These are phyloP conservation scores for Lepidium didymum DNA, from an alignment of 345 rosid genomes.

Conservation along the genomic window DNA sequence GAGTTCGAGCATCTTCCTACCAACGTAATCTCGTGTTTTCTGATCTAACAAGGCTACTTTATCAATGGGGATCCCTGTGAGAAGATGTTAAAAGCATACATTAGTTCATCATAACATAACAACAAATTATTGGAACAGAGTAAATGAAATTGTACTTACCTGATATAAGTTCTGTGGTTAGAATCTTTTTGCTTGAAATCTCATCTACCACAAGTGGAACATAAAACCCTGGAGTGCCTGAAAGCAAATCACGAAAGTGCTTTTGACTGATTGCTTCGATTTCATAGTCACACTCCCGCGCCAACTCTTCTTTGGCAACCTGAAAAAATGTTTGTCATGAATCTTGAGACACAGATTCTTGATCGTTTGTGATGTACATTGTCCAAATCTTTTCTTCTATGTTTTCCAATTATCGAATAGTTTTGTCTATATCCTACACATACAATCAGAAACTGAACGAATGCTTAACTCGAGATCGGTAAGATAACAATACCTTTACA, in stretches of 20 bases:
- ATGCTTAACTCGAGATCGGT: background rate
- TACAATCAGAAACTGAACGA: background rate
- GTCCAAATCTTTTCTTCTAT: background rate
- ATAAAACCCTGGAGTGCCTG: slow-evolving; percentile 50
- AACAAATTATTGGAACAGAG: background rate
- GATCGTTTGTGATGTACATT: background rate
- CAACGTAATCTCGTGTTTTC: slow-evolving; percentile 72
- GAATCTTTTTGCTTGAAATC: slow-evolving; percentile 69
- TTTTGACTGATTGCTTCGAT: slow-evolving; percentile 86
- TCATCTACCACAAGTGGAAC: slow-evolving; percentile 78
- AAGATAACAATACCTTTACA: slow-evolving; percentile 52
- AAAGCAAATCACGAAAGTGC: slow-evolving; percentile 54
- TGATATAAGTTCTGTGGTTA: slow-evolving; percentile 74
- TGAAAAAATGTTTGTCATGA: slow-evolving; percentile 14
- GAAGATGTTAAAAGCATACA: slow-evolving; percentile 3
- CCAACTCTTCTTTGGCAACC: slow-evolving; percentile 93
- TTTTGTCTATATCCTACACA: background rate
- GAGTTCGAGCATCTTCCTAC: slow-evolving; percentile 75
- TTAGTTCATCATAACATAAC: background rate
- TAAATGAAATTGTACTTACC: slow-evolving; percentile 34
- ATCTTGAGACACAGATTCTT: background rate
- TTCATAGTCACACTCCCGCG: slow-evolving; percentile 89
- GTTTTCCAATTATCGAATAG: background rate
- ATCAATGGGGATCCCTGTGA: slow-evolving; percentile 78
- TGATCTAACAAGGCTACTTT: slow-evolving; percentile 77